These are phyloP conservation scores for Lipomyces sp. DNA, from an alignment of 805 yeast species.

Conservation along the genomic window DNA sequence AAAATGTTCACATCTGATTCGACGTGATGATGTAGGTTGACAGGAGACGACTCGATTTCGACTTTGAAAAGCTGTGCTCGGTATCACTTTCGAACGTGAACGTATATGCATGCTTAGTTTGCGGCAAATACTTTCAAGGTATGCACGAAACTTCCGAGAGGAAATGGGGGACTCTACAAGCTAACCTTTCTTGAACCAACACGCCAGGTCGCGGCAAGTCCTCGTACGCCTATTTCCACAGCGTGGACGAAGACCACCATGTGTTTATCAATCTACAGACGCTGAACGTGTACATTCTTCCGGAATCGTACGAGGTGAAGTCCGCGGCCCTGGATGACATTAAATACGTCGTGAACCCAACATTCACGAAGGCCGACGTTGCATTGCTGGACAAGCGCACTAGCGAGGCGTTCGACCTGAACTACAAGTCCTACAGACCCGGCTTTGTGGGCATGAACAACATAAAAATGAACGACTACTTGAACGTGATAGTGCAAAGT, in stretches of 20 bases:
- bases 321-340: slow-evolving; percentile 50
- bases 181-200: background rate
- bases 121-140: slow-evolving; percentile 64
- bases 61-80: slow-evolving; percentile 63
- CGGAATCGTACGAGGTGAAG: slow-evolving; percentile 53
- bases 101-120: slow-evolving; percentile 67
- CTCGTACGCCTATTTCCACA: slow-evolving; percentile 68
- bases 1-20: background rate
- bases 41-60: slow-evolving; percentile 54
- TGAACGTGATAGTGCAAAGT: slow-evolving; percentile 56
- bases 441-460: slow-evolving; percentile 68
- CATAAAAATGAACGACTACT: slow-evolving; percentile 49
- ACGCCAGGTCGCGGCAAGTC: slow-evolving; percentile 52
- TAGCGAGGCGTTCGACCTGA: slow-evolving; percentile 43
- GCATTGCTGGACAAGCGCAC: slow-evolving; percentile 35
- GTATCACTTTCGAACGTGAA: slow-evolving; percentile 58
- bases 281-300: slow-evolving; percentile 54
- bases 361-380: slow-evolving; percentile 42
- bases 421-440: slow-evolving; percentile 48
- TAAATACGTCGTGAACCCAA: slow-evolving; percentile 51
- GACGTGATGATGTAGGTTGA: slow-evolving; percentile 9
- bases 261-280: slow-evolving; percentile 56
- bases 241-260: slow-evolving; percentile 61
- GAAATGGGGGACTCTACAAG: too few species aligned
- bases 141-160: background rate